A percentile compares a stretch with the other conserved stretches of the same genome.
Evolutionary conservation across 2,329 filamentous ascomycete genomes (phyloP).

Genomic region (Zymoseptoria brevis): DNA sequence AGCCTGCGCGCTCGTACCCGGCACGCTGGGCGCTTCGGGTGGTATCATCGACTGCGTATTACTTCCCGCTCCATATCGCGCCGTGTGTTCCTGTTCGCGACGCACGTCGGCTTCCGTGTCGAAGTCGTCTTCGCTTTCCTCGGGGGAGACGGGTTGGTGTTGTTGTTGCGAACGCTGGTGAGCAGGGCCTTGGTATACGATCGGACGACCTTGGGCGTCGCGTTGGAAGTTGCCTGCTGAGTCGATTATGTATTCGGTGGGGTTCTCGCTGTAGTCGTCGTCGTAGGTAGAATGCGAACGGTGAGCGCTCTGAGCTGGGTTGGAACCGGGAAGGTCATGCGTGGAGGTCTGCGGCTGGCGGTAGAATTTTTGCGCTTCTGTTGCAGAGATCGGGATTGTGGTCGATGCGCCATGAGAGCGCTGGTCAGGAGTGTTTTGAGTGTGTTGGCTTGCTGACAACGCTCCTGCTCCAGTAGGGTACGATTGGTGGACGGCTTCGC

Average conservation of each 20-base stretch:
- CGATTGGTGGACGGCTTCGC: neutral
- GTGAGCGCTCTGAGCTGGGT: neutral
- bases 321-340: neutral
- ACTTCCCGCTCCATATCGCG: conserved; percentile 34
- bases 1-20: conserved; percentile 27
- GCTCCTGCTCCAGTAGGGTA: neutral
- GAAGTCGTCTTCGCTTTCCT: conserved; percentile 43
- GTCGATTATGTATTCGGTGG: conserved; percentile 65
- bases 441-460: neutral
- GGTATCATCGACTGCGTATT: conserved; percentile 13
- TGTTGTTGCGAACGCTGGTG: conserved; percentile 1
- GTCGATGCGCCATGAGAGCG: conserved; percentile 11
- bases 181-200: conserved; percentile 36
- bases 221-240: conserved; percentile 52
- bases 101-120: conserved; percentile 46
- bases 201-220: conserved; percentile 54
- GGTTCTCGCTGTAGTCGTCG: conserved; percentile 51
- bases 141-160: neutral
- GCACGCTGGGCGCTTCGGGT: conserved; percentile 24
- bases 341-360: conserved; percentile 8
- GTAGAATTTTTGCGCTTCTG: conserved; percentile 35
- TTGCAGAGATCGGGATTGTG: conserved; percentile 11
- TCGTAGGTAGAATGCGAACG: conserved; percentile 30
- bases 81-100: conserved; percentile 41
- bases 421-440: neutral